phyloP scores from a whole-genome alignment of 306 rosid genomes.

The Ziziphus jujuba region DNA sequence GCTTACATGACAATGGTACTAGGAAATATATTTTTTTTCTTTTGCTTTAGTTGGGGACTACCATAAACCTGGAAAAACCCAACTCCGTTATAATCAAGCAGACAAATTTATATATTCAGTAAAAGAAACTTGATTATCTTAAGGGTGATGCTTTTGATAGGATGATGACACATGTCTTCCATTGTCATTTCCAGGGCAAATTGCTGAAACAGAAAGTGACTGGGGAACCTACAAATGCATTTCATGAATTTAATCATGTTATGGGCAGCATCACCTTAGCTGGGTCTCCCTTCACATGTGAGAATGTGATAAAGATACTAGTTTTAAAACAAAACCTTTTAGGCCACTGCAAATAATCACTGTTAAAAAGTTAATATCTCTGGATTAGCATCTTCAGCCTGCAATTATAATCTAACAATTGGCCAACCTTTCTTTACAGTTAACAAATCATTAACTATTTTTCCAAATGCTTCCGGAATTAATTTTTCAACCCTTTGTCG shows the following conservation, averaged over 20 bases:
- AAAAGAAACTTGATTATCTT: background rate
- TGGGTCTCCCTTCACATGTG: slow-evolving; percentile 52
- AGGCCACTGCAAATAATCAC: background rate
- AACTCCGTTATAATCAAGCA: background rate
- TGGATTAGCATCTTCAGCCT: slow-evolving; percentile 18
- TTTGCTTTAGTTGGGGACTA: slow-evolving; percentile 17
- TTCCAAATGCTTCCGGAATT: background rate
- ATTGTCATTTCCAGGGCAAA: slow-evolving; percentile 24
- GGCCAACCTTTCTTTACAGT: slow-evolving; percentile 21
- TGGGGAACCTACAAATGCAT: slow-evolving; percentile 40
- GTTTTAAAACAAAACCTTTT: background rate
- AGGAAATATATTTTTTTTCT: background rate
- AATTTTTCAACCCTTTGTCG: background rate
- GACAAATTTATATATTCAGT: background rate
- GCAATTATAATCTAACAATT: slow-evolving; percentile 44
- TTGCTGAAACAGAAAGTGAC: slow-evolving; percentile 40
- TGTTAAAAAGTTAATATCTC: slow-evolving; percentile 21
- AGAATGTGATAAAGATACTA: slow-evolving; percentile 28
- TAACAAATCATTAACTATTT: no score
- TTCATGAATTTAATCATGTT: slow-evolving; percentile 41
- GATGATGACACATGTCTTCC: slow-evolving; percentile 35
- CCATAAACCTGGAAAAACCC: background rate
- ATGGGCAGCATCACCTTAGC: slow-evolving; percentile 28
- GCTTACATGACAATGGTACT: slow-evolving; percentile 16
- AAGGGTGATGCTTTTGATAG: slow-evolving; percentile 5